Base-by-base conservation (phyloP, 345 rosid species). In the Noccaea bulbosa region DNA sequence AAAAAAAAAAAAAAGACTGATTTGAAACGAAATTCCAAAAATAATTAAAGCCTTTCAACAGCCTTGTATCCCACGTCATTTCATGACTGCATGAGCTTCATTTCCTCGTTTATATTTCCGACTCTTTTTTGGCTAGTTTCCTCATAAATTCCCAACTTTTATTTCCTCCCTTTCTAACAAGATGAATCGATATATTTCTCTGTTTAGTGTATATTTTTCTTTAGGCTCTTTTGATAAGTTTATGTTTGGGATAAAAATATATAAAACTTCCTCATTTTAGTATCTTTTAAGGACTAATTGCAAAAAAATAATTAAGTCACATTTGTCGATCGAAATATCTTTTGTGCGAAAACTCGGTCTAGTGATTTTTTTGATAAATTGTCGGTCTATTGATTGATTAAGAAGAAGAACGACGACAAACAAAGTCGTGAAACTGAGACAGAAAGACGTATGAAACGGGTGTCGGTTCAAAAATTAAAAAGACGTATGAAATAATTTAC, bases 121-220 rank as follows among this genome's bases (percentile, higher is more conserved):
- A 12, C 43, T 38, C 74, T 56, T 73, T 27, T 69, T 65, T 56
- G 60, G 65, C 52, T 40, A 65, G 16, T 20, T 73, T 73, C 66
- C 32, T 65, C 60, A 57, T 73, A 56, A 65, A 65, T 46, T 47
- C 24, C 51, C 38, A 65, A 56, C 60, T 33, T 60, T 52, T 43
- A 35, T 62, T 61, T 51, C 11, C 16, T 10, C 8, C 52, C 14
- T 24, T 49, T 5, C 12, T 30, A 8, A 60, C 17, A 3, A 37
- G n/a, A 52, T 48, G 6, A 37, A 24, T 48, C 32, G 2, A 37
- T 67, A 43, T 43, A 33, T 62, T 27, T 10, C 14, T 46, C 7
- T 24, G 59, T 37, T 40, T 38, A 39, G 50, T 53, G 38, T 41
- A 17, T 40, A 15, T 7, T 17, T 41, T 45, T 22, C 1, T 12